Percentiles rank a stretch among this genome's conserved stretches.
Conservation (phyloP, 116 monocot species). For the Dioscorea cayenensis region DNA sequence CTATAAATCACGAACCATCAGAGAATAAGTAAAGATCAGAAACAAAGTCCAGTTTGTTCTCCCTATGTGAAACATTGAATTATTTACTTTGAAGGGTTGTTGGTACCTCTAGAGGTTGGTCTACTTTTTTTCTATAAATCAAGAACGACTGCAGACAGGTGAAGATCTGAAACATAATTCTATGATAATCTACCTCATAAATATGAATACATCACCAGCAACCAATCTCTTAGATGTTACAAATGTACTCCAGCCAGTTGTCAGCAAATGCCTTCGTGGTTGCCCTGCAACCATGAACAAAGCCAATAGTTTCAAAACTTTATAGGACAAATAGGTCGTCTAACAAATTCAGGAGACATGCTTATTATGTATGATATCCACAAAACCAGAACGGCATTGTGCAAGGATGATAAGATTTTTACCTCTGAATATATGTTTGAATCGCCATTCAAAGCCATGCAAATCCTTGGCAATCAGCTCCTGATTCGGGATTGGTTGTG, state of each 20-base stretch:
- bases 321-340: no score
- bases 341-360: no score
- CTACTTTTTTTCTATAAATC: background rate
- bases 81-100: background rate
- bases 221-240: conserved; percentile 18
- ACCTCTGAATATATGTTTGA: conserved; percentile 21
- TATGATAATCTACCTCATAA: conserved; percentile 6
- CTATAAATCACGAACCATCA: background rate
- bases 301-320: background rate
- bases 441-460: conserved; percentile 18
- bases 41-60: background rate
- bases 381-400: no score
- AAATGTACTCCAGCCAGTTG: conserved; percentile 19
- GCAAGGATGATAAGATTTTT: background rate
- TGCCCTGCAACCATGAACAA: conserved; percentile 5
- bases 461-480: conserved; percentile 18
- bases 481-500: conserved; percentile 8
- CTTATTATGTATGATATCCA: no score
- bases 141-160: background rate
- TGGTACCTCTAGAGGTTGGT: background rate
- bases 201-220: conserved; percentile 9
- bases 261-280: conserved; percentile 17
- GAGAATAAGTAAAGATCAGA: background rate
- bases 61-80: no score
- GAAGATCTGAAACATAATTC: background rate